Conservation (phyloP, 1,139 yeast species). For the Lodderomyces elongisporus region DNA sequence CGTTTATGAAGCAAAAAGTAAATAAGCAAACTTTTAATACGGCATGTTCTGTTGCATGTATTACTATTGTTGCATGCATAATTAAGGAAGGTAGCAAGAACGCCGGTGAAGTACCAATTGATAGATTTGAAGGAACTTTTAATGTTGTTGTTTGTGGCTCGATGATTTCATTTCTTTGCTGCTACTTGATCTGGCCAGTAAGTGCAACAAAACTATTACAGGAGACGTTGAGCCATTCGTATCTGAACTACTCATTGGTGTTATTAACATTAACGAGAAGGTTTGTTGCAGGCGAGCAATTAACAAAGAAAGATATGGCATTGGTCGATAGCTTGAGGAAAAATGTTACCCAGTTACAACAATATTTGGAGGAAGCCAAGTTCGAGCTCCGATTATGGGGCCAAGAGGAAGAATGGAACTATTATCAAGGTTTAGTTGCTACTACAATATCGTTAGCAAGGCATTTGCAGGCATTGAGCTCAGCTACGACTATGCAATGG, state of each 20-base stretch:
- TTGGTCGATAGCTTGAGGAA: constrained; percentile 35
- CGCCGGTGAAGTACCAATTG: constrained; percentile 55
- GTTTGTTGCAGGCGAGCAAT: constrained; percentile 50
- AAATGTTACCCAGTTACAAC: constrained; percentile 35
- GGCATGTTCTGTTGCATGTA: constrained; percentile 75
- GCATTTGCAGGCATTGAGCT: constrained; percentile 62
- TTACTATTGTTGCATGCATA: constrained; percentile 64
- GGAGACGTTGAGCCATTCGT: constrained; percentile 46
- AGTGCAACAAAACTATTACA: constrained; percentile 50
- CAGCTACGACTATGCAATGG: constrained; percentile 67
- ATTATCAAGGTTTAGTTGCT: constrained; percentile 43
- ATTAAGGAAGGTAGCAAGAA: constrained; percentile 75
- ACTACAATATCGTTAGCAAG: constrained; percentile 51
- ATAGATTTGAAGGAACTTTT: constrained; percentile 51
- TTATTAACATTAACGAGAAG: constrained; percentile 47
- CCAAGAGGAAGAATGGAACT: constrained; percentile 46
- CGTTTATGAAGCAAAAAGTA: constrained; percentile 65
- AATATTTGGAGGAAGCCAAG: constrained; percentile 54
- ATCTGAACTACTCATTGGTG: constrained; percentile 49
- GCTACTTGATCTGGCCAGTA: constrained; percentile 62
- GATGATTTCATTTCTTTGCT: constrained; percentile 49
- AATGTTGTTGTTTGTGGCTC: constrained; percentile 62
- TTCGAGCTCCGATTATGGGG: constrained; percentile 58
- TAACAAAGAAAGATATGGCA: constrained; percentile 33
- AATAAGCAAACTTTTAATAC: constrained; percentile 71